These are phyloP conservation scores for Kandelia obovata DNA, from an alignment of 345 rosid species.

Conservation along the genomic window DNA sequence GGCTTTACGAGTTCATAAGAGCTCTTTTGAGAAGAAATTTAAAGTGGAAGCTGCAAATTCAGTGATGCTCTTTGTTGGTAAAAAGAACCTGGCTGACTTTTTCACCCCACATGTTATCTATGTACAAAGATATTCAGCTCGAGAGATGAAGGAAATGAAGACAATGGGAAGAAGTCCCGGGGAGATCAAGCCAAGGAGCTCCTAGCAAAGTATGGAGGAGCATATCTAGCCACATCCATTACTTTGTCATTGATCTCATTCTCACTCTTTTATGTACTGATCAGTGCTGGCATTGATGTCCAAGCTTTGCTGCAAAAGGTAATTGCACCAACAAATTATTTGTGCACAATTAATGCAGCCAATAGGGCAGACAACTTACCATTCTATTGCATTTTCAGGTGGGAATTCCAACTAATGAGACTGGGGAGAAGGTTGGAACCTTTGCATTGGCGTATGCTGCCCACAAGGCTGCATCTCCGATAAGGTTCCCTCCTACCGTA, in stretches of 20 bases:
- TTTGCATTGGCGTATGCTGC: conserved; percentile 90
- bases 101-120: neutral
- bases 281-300: conserved; percentile 70
- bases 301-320: conserved; percentile 74
- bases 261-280: conserved; percentile 64
- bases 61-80: neutral
- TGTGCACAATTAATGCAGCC: neutral
- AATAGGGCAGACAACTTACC: neutral
- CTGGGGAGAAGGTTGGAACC: conserved; percentile 83
- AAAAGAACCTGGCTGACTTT: neutral
- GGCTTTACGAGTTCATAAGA: neutral
- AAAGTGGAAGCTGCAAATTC: neutral
- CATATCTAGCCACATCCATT: conserved; percentile 86
- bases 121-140: conserved; percentile 58
- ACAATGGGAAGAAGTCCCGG: conserved; percentile 51
- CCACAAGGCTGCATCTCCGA: conserved; percentile 94
- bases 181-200: conserved; percentile 82
- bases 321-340: neutral
- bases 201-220: conserved; percentile 66
- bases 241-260: conserved; percentile 83
- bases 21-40: neutral
- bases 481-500: conserved; percentile 86
- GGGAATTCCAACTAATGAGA: conserved; percentile 61
- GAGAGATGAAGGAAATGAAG: conserved; percentile 48
- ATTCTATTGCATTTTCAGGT: conserved; percentile 38